Conservation (phyloP, 208 protist genomes). For the Trypanosoma scelopori region DNA sequence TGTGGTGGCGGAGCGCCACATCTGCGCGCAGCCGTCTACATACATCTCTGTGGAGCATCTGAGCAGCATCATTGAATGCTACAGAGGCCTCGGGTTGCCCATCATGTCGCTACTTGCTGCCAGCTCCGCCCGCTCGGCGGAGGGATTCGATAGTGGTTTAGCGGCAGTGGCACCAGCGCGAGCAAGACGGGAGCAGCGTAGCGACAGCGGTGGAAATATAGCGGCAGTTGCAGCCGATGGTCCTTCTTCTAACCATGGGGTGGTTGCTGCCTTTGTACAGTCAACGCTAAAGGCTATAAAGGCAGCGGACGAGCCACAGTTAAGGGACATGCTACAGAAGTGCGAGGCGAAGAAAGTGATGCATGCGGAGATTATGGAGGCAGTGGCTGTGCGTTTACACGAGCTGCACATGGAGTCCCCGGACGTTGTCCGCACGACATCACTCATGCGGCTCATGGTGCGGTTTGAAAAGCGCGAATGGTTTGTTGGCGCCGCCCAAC, state of each 20-base stretch:
- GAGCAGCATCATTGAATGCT: conserved; percentile 58
- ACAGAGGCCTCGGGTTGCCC: conserved; percentile 61
- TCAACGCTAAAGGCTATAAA: conserved; percentile 35
- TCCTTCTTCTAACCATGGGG: conserved; percentile 19
- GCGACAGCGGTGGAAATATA: neutral
- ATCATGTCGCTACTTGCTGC: conserved; percentile 57
- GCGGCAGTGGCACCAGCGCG: conserved; percentile 28
- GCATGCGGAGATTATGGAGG: conserved; percentile 60
- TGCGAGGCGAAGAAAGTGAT: conserved; percentile 63
- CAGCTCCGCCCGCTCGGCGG: conserved; percentile 29
- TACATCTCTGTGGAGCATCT: conserved; percentile 64
- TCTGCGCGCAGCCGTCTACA: conserved; percentile 37
- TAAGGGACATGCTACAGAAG: conserved; percentile 62
- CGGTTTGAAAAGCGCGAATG: conserved; percentile 32
- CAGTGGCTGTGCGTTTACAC: conserved; percentile 35
- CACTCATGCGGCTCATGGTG: conserved; percentile 30
- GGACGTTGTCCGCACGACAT: conserved; percentile 19
- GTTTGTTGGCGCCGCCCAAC: conserved; percentile 25
- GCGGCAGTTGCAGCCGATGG: neutral
- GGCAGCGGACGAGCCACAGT: conserved; percentile 39
- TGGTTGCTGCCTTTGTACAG: conserved; percentile 47
- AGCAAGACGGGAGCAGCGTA: neutral
- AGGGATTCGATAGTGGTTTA: conserved; percentile 45
- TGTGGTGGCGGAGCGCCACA: conserved; percentile 61
- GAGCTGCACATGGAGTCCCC: conserved; percentile 35